phyloP scores from a whole-genome alignment of 495 filamentous ascomycete genomes.

The Staphylotrichum longicolle region DNA sequence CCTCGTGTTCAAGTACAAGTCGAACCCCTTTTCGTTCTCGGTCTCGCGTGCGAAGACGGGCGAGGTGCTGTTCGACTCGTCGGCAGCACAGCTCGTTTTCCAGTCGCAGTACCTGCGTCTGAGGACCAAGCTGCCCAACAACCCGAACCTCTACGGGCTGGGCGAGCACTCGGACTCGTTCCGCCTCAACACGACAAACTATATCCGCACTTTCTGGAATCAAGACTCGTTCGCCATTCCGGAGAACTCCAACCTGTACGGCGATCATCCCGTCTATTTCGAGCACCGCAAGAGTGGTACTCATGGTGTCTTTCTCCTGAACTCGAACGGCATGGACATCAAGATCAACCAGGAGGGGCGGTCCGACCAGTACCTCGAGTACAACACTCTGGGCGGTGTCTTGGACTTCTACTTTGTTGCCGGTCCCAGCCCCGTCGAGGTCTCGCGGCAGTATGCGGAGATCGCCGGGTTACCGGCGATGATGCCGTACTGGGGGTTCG shows the following conservation, averaged over 20 bases:
- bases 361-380: conserved; percentile 73
- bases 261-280: conserved; percentile 80
- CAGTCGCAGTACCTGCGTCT: conserved; percentile 76
- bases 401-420: conserved; percentile 83
- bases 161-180: conserved; percentile 78
- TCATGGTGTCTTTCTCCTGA: conserved; percentile 80
- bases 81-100: conserved; percentile 67
- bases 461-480: conserved; percentile 68
- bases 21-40: conserved; percentile 73
- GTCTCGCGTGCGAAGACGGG: conserved; percentile 60
- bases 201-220: conserved; percentile 77
- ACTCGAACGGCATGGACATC: conserved; percentile 86
- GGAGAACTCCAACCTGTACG: conserved; percentile 68
- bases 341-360: conserved; percentile 65
- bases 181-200: conserved; percentile 67
- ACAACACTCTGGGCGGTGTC: conserved; percentile 77
- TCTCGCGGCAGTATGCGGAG: conserved; percentile 70
- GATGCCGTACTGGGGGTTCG: conserved; percentile 85
- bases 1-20: conserved; percentile 63
- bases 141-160: conserved; percentile 74
- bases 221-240: conserved; percentile 64
- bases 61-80: conserved; percentile 79
- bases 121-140: conserved; percentile 63
- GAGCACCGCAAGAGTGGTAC: conserved; percentile 70
- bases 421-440: conserved; percentile 68